phyloP scores from a whole-genome alignment of 1,284 basidiomycete genomes.

The Chalciporus sp. region DNA sequence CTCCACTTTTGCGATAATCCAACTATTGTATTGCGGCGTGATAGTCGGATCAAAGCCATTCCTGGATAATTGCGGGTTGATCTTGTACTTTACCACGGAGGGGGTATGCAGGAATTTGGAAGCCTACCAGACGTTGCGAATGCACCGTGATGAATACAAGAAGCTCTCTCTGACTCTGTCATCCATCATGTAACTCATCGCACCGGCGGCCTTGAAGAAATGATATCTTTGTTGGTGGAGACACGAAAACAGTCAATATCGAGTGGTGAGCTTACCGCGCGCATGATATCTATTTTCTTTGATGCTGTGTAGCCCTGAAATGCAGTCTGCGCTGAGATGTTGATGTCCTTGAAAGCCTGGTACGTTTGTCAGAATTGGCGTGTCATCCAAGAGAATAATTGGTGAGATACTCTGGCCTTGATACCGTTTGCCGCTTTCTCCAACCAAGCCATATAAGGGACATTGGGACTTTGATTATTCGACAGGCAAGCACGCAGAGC shows the following conservation, averaged over 20 bases:
- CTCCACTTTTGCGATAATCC: neutral
- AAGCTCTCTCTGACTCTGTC: neutral
- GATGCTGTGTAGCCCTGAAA: neutral
- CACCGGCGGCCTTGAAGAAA: neutral
- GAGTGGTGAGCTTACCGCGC: neutral
- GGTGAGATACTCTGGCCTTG: neutral
- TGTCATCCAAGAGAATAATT: too few relatives aligned
- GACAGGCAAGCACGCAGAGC: neutral
- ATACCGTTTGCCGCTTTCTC: neutral
- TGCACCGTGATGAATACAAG: neutral
- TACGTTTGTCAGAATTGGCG: too few relatives aligned
- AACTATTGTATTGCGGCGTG: neutral
- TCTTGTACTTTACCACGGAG: neutral
- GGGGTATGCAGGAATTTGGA: neutral
- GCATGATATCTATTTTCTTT: neutral
- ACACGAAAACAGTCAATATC: neutral
- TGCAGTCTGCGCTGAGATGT: neutral
- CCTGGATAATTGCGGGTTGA: too few relatives aligned
- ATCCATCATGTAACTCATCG: neutral
- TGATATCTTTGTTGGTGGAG: neutral
- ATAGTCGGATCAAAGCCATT: neutral
- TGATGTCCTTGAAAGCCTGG: neutral
- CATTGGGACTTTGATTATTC: neutral
- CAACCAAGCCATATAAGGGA: neutral
- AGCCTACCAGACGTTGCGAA: neutral